These are phyloP conservation scores for Pachysolen tannophilus DNA, from an alignment of 805 yeast genomes.

Conservation along the genomic window DNA sequence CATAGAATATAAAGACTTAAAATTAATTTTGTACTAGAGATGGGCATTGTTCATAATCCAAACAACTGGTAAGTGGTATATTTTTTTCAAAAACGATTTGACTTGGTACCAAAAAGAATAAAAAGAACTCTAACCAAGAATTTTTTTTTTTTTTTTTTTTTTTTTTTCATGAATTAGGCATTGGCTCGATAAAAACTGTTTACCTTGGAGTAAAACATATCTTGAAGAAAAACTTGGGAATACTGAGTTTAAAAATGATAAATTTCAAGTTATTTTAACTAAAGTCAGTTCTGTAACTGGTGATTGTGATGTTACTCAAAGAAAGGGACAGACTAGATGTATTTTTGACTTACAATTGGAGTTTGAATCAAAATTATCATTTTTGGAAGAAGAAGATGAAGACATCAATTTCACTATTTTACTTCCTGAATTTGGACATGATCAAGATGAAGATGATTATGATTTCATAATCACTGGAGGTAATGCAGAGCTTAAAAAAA, in stretches of 20 bases:
- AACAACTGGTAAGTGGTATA: slow-evolving; percentile 56
- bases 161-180: too few relatives aligned
- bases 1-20: too few relatives aligned
- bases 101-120: not conserved
- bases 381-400: slow-evolving; percentile 20
- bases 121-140: not conserved
- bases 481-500: slow-evolving; percentile 26
- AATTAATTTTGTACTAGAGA: too few relatives aligned
- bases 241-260: slow-evolving; percentile 3
- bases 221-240: slow-evolving; percentile 55
- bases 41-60: slow-evolving; percentile 84
- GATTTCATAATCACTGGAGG: slow-evolving; percentile 36
- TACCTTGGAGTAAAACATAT: slow-evolving; percentile 81
- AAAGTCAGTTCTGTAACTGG: slow-evolving; percentile 40
- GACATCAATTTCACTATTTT: slow-evolving; percentile 29
- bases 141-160: too few relatives aligned
- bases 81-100: not conserved
- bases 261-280: slow-evolving; percentile 10
- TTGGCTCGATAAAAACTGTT: slow-evolving; percentile 98
- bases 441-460: slow-evolving; percentile 62
- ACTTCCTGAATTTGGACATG: slow-evolving; percentile 70
- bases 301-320: slow-evolving; percentile 77
- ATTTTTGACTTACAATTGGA: slow-evolving; percentile 58
- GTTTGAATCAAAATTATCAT: slow-evolving; percentile 34
- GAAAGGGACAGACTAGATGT: slow-evolving; percentile 75